phyloP scores from a whole-genome alignment of 129 eudicot species.

The Flaveria sonorensis region DNA sequence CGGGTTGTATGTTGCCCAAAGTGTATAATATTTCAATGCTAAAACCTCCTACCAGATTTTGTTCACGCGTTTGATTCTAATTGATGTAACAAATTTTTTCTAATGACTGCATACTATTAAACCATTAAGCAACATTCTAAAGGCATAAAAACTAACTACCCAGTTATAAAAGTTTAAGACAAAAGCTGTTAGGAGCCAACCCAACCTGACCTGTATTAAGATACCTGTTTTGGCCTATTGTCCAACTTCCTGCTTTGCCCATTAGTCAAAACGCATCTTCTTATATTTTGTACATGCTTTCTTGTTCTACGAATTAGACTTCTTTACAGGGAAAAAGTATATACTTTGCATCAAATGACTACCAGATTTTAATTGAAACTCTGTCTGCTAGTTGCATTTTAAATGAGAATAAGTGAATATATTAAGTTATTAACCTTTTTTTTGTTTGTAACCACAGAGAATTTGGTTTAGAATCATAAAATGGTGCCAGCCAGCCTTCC shows the following conservation, averaged over 20 bases:
- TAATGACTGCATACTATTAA: too few relatives aligned
- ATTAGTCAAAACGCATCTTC: background rate
- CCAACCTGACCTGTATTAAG: background rate
- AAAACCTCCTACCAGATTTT: background rate
- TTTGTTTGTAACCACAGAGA: constrained; percentile 2
- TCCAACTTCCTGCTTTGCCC: background rate
- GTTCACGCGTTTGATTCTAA: background rate
- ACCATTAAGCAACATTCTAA: too few relatives aligned
- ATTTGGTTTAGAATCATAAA: constrained; percentile 5
- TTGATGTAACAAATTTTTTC: too few relatives aligned
- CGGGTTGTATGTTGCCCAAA: background rate
- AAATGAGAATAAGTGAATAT: background rate
- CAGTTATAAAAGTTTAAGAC: too few relatives aligned
- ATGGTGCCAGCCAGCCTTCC: constrained; percentile 57
- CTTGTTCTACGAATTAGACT: background rate
- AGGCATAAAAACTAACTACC: too few relatives aligned
- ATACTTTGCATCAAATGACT: background rate
- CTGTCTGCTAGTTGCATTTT: background rate
- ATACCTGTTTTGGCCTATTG: background rate
- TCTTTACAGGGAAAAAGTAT: background rate
- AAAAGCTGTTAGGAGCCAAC: background rate
- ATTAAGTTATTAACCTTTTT: background rate
- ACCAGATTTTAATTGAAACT: background rate
- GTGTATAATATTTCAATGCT: background rate
- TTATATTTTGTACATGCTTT: background rate